These are phyloP conservation scores for Hortiboletus flavorubellus DNA, from an alignment of 768 basidiomycete genomes.

Conservation along the genomic window DNA sequence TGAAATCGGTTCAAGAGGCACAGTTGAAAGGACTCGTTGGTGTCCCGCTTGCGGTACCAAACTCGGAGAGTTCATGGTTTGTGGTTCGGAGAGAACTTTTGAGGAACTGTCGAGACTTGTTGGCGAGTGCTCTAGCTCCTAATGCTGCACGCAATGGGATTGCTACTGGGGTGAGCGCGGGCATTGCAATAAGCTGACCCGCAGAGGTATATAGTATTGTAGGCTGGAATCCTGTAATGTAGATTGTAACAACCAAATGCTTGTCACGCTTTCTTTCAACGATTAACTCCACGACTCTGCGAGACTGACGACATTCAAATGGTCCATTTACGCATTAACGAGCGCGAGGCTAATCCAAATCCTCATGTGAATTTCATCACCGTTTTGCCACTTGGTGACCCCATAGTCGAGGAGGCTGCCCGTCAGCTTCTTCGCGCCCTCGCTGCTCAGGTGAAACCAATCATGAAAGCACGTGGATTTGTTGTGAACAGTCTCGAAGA, in stretches of 20 bases:
- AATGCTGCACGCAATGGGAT: conserved; percentile 23
- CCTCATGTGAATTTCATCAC: conserved; percentile 75
- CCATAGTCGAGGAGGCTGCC: conserved; percentile 56
- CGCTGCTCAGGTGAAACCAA: conserved; percentile 77
- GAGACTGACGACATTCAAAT: conserved; percentile 23
- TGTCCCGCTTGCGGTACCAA: conserved; percentile 67
- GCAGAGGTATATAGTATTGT: neutral
- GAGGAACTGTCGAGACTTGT: conserved; percentile 52
- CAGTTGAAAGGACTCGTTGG: conserved; percentile 57
- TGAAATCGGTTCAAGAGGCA: conserved; percentile 56
- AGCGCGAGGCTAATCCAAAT: conserved; percentile 69
- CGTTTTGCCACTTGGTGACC: conserved; percentile 43
- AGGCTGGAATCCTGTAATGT: neutral
- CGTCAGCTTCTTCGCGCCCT: conserved; percentile 71
- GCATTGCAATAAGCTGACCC: conserved; percentile 22
- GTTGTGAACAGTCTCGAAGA: conserved; percentile 78
- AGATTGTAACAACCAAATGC: neutral
- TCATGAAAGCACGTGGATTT: conserved; percentile 81
- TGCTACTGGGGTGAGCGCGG: conserved; percentile 10
- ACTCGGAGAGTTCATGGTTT: conserved; percentile 78
- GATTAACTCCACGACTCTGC: neutral
- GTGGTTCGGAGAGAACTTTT: conserved; percentile 68
- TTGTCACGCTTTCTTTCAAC: neutral
- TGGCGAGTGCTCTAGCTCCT: conserved; percentile 48
- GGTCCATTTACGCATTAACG: conserved; percentile 75